These are phyloP conservation scores for Veloboletus limbatus DNA, from an alignment of 1,284 basidiomycete genomes.

Conservation along the genomic window DNA sequence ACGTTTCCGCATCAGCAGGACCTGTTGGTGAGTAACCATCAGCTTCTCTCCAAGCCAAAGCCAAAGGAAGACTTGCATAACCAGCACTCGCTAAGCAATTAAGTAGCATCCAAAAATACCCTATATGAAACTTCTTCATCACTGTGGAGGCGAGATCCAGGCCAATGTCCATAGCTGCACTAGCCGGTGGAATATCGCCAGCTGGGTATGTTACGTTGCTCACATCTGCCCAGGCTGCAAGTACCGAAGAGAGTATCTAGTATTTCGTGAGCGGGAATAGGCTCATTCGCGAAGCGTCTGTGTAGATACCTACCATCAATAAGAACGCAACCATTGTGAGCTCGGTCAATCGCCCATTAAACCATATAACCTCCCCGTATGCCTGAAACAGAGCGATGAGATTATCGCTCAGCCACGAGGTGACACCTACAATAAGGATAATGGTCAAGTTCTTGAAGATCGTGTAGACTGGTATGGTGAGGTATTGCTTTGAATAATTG, in stretches of 20 bases:
- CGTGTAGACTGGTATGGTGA: constrained; percentile 92
- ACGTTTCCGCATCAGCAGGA: constrained; percentile 93
- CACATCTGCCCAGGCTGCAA: constrained; percentile 95
- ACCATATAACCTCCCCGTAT: constrained; percentile 98
- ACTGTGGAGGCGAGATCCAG: constrained; percentile 47
- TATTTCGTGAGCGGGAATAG: background rate
- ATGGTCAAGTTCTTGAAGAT: constrained; percentile 99
- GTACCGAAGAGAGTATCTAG: constrained; percentile 88
- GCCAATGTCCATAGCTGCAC: constrained; percentile 40
- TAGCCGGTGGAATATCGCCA: constrained; percentile 39
- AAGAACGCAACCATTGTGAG: constrained; percentile 89
- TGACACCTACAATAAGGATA: constrained; percentile 81
- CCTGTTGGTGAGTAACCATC: constrained; percentile 42
- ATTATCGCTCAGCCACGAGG: background rate
- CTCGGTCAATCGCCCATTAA: constrained; percentile 85
- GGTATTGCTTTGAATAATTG: constrained; percentile 67
- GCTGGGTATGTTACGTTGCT: constrained; percentile 47
- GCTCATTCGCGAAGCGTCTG: background rate
- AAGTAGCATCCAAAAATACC: constrained; percentile 95
- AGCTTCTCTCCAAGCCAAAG: constrained; percentile 10
- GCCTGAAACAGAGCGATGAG: constrained; percentile 49
- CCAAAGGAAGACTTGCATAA: constrained; percentile 62
- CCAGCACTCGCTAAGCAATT: constrained; percentile 92
- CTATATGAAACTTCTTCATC: constrained; percentile 66
- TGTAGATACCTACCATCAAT: constrained; percentile 73